Conservation (phyloP, 352 stramenopile species). For the Phytophthora crassamura region DNA sequence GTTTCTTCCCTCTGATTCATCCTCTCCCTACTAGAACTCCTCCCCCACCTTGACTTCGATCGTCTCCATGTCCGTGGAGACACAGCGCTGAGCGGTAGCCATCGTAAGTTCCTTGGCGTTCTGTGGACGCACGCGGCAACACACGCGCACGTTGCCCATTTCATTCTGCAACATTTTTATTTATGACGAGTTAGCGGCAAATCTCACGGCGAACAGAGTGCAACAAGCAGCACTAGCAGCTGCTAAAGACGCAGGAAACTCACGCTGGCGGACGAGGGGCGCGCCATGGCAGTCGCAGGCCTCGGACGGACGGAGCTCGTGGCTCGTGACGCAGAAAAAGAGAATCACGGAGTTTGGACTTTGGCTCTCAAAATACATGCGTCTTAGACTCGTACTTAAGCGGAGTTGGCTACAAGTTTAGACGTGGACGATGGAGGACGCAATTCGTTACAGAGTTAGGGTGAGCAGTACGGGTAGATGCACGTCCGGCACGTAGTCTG, state of each 20-base stretch:
- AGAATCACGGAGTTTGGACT: conserved; percentile 14
- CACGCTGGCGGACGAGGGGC: conserved; percentile 29
- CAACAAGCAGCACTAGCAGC: neutral
- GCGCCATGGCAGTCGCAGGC: conserved; percentile 26
- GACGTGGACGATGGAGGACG: conserved; percentile 1
- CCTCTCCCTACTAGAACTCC: neutral
- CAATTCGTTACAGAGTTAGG: conserved; percentile 25
- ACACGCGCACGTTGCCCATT: conserved; percentile 79
- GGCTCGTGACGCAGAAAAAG: conserved; percentile 2
- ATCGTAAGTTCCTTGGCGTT: conserved; percentile 84
- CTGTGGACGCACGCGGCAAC: conserved; percentile 81
- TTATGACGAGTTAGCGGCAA: conserved; percentile 8
- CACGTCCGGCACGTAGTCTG: conserved; percentile 75
- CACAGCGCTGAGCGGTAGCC: conserved; percentile 57
- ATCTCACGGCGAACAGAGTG: neutral
- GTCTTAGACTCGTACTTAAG: conserved; percentile 24
- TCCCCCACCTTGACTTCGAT: conserved; percentile 73
- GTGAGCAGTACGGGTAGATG: conserved; percentile 70
- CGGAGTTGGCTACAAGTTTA: conserved; percentile 5
- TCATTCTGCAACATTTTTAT: conserved; percentile 34
- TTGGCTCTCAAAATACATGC: conserved; percentile 16
- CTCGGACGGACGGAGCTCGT: neutral
- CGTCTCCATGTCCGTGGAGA: conserved; percentile 53
- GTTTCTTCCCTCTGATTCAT: neutral
- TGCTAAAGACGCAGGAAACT: neutral